Conservation (phyloP, 129 eudicot species). For the Tagetes patula region DNA sequence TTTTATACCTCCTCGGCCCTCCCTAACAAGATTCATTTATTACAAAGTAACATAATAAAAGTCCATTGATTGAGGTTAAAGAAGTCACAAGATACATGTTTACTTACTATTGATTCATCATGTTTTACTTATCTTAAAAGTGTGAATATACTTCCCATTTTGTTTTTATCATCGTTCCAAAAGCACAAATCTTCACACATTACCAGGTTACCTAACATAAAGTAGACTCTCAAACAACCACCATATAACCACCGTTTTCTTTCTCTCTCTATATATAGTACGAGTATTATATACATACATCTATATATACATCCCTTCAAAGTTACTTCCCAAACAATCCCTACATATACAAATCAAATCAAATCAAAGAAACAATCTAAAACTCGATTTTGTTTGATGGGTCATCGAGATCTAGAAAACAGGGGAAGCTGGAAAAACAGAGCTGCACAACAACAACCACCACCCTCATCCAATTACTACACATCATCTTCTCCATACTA, state of each 20-base stretch:
- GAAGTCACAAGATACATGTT: too few species aligned
- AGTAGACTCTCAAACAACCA: conserved; percentile 5
- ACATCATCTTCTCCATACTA: conserved; percentile 37
- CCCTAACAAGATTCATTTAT: too few species aligned
- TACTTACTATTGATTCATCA: too few species aligned
- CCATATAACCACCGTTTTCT: background rate
- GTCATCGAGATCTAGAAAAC: conserved; percentile 74
- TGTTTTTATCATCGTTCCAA: conserved; percentile 13
- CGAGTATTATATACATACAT: too few species aligned
- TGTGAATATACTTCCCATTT: too few species aligned
- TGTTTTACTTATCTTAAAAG: too few species aligned
- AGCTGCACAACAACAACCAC: conserved; percentile 26
- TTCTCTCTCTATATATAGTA: too few species aligned
- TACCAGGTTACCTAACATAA: conserved; percentile 33
- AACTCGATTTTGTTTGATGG: conserved; percentile 39
- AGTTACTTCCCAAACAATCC: conserved; percentile 24
- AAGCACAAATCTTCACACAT: conserved; percentile 1
- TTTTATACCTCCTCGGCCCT: too few species aligned
- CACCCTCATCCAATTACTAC: conserved; percentile 29
- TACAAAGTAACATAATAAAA: too few species aligned
- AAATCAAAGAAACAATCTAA: background rate
- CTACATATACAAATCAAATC: conserved; percentile 4
- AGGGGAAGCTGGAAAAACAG: conserved; percentile 51
- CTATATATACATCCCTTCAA: conserved; percentile 15
- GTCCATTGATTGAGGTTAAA: too few species aligned